phyloP scores from a whole-genome alignment of 352 stramenopile species.

The Phytopythium delawarense region DNA sequence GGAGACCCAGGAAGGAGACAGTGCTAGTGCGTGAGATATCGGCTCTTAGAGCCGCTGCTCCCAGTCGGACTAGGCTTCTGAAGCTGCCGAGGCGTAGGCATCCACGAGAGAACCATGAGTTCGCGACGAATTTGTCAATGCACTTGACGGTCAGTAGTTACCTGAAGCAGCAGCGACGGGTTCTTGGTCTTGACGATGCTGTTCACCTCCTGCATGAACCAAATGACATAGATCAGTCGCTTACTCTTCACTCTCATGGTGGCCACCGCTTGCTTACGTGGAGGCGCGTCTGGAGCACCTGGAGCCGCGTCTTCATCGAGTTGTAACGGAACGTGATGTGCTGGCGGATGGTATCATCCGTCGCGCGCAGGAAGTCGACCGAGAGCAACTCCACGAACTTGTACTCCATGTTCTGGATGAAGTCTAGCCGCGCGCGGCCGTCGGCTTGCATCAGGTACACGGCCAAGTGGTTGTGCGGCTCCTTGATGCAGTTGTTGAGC shows the following conservation, averaged over 20 bases:
- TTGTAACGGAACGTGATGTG: slow-evolving; percentile 94
- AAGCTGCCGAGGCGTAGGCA: slow-evolving; percentile 24
- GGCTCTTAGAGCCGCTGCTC: slow-evolving; percentile 34
- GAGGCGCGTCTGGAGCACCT: slow-evolving; percentile 89
- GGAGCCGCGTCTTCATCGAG: slow-evolving; percentile 90
- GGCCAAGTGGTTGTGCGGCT: slow-evolving; percentile 91
- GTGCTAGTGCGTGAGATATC: slow-evolving; percentile 60
- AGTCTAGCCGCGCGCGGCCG: slow-evolving; percentile 88
- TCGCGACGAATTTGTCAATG: too few relatives aligned
- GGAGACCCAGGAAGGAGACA: slow-evolving; percentile 1
- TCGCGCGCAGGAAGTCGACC: slow-evolving; percentile 86
- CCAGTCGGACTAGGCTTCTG: slow-evolving; percentile 48
- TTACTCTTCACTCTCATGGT: not conserved
- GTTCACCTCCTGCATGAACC: slow-evolving; percentile 77
- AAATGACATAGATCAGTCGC: not conserved
- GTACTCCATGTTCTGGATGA: slow-evolving; percentile 97
- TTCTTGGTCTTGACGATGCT: slow-evolving; percentile 95
- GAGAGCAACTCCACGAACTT: slow-evolving; percentile 95
- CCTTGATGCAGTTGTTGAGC: slow-evolving; percentile 95
- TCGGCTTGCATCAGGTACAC: slow-evolving; percentile 93
- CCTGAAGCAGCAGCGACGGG: slow-evolving; percentile 89
- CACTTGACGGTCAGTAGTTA: slow-evolving; percentile 20
- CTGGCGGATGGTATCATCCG: slow-evolving; percentile 89
- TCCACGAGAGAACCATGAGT: slow-evolving; percentile 3
- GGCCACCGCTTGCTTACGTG: slow-evolving; percentile 42